Base-by-base conservation (phyloP, 2,329 filamentous ascomycete species). In the Fusarium humuli region DNA sequence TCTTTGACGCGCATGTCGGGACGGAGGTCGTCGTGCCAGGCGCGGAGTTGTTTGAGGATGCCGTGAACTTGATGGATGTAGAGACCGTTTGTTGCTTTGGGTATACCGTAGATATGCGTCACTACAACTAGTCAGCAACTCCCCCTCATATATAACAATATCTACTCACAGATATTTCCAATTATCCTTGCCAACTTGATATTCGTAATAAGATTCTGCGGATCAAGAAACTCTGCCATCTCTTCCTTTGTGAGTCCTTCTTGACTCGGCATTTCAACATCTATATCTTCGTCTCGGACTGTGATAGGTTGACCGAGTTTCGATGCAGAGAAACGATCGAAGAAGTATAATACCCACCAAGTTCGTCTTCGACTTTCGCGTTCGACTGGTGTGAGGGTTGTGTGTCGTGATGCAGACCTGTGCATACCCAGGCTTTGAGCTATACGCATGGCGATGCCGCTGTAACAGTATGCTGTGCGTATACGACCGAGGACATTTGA, bases 381-480 rank as follows among this genome's bases (percentile, higher is more conserved):
- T 1, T 77, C 76, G 0, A 76, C 72, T 0, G 75, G 68, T 3
- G 65, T 70, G 3, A 77, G 49, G 0, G 68, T 62, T 2, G 70
- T 72, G 5, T 61, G 61, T 10, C 62, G 57, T 1, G 74, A 70
- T 75, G 68, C 73, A 0, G 74, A 69, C 29, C 83, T 78, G 34
- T 84, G 83, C 57, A 84, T 72, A 0, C 83, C 83, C 7, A 84
- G 79, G 14, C 77, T 80, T 16, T 82, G 73, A 3, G 81, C 78
- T 29, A 83, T 71, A 7, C 83, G 77, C 76, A 84, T 72, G 2
- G 78, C 78, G 5, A 74, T 77, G 2, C 78, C 78, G 16, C 73
- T 75, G n/a, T 79, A 79, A 18, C 70, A 73, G 48, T 77, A 78
- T 22, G 78, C 78, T 4, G 78, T 77, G 6, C 76, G 60, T 3